A percentile compares a stretch with the other conserved stretches of the same genome.
Evolutionary conservation across 352 stramenopile species (phyloP).

Genomic region (Phytophthora fragariae): DNA sequence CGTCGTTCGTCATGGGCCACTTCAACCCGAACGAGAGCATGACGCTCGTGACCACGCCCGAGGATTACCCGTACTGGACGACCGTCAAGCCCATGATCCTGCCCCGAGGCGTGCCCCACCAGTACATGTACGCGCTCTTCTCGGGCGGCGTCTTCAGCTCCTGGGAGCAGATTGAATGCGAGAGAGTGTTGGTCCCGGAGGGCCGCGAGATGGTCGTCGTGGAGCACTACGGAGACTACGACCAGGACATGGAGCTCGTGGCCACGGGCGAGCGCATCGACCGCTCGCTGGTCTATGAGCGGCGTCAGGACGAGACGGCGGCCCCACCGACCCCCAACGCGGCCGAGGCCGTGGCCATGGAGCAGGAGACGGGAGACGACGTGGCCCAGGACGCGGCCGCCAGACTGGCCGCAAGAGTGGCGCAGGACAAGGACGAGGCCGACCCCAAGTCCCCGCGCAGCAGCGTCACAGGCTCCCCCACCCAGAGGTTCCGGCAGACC

Average conservation of each 20-base stretch:
- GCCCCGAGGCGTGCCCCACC: constrained; percentile 79
- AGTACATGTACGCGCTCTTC: constrained; percentile 93
- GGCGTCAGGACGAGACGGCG: constrained; percentile 36
- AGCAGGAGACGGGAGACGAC: constrained; percentile 3
- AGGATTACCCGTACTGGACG: constrained; percentile 97
- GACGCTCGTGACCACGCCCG: constrained; percentile 95
- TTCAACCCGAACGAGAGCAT: constrained; percentile 92
- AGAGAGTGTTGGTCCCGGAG: constrained; percentile 78
- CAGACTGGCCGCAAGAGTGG: constrained; percentile 12
- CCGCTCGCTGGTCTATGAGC: constrained; percentile 71
- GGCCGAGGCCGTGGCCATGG: constrained; percentile 20
- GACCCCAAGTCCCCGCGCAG: constrained; percentile 38
- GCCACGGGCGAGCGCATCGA: constrained; percentile 62
- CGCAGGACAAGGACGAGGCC: constrained; percentile 22
- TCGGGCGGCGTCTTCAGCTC: constrained; percentile 84
- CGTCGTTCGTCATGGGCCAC: constrained; percentile 88
- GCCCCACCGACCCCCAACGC: constrained; percentile 2
- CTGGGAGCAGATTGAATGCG: constrained; percentile 81
- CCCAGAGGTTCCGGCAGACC: constrained; percentile 62
- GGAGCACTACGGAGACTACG: constrained; percentile 80
- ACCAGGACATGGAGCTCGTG: constrained; percentile 70
- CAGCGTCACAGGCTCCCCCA: constrained; percentile 47
- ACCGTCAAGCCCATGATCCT: constrained; percentile 95
- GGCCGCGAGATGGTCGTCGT: constrained; percentile 83
- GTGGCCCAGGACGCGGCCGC: constrained; percentile 19